Conservation (phyloP, 2,329 filamentous ascomycete genomes). For the Aspergillus piperis region DNA sequence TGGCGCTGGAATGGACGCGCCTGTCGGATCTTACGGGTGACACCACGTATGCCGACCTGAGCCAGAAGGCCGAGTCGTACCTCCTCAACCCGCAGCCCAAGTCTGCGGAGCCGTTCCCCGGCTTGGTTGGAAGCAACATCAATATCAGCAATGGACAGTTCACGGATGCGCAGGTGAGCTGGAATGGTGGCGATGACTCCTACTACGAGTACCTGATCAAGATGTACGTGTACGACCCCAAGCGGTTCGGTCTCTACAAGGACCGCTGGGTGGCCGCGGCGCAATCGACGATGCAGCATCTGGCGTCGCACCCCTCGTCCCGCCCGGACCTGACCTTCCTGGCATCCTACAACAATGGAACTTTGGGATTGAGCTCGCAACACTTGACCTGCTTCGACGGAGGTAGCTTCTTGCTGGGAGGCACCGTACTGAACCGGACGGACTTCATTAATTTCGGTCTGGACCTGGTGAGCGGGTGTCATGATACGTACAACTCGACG, state of each 20-base stretch:
- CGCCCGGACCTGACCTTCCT: conserved; percentile 71
- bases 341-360: conserved; percentile 39
- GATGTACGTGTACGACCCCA: conserved; percentile 79
- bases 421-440: conserved; percentile 64
- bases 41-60: conserved; percentile 64
- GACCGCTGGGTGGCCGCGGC: conserved; percentile 75
- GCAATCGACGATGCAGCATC: conserved; percentile 71
- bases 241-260: conserved; percentile 64
- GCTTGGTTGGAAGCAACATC: conserved; percentile 70
- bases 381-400: conserved; percentile 78
- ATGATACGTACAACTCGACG: conserved; percentile 69
- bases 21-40: conserved; percentile 75
- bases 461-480: conserved; percentile 69
- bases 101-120: conserved; percentile 70
- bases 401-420: conserved; percentile 82
- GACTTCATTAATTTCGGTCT: conserved; percentile 76
- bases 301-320: conserved; percentile 67
- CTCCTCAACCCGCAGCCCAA: conserved; percentile 67
- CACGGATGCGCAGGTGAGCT: conserved; percentile 67
- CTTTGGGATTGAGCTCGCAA: conserved; percentile 41
- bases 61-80: conserved; percentile 68
- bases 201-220: conserved; percentile 92
- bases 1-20: conserved; percentile 82
- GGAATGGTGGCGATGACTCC: conserved; percentile 75
- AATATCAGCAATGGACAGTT: conserved; percentile 67